Conservation (phyloP, 106 monocot genomes). For the Apostasia ramifera region DNA sequence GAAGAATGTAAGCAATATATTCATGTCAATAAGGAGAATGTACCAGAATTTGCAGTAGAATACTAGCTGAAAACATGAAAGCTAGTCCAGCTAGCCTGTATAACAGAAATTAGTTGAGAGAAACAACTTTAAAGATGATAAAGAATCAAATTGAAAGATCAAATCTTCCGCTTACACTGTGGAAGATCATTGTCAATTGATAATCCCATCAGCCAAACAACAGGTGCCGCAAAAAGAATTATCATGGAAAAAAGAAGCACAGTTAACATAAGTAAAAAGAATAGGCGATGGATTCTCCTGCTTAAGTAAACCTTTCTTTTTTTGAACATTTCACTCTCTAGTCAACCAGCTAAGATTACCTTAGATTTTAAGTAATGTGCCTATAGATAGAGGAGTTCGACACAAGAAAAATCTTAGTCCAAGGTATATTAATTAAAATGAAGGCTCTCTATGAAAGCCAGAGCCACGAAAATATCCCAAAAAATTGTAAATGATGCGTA, state of each 20-base stretch:
- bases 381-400: too few relatives aligned
- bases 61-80: constrained; percentile 94
- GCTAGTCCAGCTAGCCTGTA: constrained; percentile 91
- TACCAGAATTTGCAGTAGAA: constrained; percentile 92
- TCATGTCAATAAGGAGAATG: neutral
- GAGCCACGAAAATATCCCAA: too few relatives aligned
- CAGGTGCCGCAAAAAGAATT: neutral
- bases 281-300: too few relatives aligned
- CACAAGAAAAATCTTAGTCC: too few relatives aligned
- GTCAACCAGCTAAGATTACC: too few relatives aligned
- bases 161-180: constrained; percentile 3
- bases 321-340: too few relatives aligned
- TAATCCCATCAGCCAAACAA: constrained; percentile 1
- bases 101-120: constrained; percentile 9
- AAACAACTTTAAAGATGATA: neutral
- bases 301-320: too few relatives aligned
- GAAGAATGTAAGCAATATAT: neutral
- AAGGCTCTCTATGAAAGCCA: too few relatives aligned
- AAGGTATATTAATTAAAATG: too few relatives aligned
- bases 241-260: neutral
- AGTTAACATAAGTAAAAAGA: too few relatives aligned
- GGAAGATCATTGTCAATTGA: neutral
- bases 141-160: neutral
- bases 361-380: too few relatives aligned
- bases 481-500: too few relatives aligned